These are phyloP conservation scores for Raffaelea deltoideospora DNA, from an alignment of 2,329 filamentous ascomycete genomes.

Conservation along the genomic window DNA sequence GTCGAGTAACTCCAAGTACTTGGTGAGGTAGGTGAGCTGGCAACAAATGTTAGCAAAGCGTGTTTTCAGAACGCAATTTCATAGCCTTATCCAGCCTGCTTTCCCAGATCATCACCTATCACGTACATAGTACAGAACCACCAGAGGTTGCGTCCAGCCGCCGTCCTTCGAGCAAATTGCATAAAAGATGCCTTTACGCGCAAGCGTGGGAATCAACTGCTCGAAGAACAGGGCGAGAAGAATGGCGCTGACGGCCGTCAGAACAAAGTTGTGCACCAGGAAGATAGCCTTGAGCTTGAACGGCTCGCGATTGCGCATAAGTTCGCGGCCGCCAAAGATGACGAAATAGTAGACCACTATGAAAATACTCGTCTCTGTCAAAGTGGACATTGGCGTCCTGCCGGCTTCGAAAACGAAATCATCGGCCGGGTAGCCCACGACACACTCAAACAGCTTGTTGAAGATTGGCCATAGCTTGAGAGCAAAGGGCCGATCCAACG, in stretches of 20 bases:
- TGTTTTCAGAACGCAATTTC: no score
- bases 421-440: conserved; percentile 68
- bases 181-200: conserved; percentile 70
- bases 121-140: conserved; percentile 92
- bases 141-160: conserved; percentile 86
- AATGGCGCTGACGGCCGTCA: conserved; percentile 70
- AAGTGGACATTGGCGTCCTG: conserved; percentile 76
- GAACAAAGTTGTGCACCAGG: conserved; percentile 91
- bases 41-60: conserved; percentile 22
- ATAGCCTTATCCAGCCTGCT: no score
- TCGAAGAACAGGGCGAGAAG: conserved; percentile 79
- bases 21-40: conserved; percentile 94
- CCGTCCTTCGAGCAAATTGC: conserved; percentile 70
- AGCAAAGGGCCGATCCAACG: conserved; percentile 84
- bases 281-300: conserved; percentile 82
- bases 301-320: conserved; percentile 76
- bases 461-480: conserved; percentile 89
- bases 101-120: not conserved
- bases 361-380: conserved; percentile 67
- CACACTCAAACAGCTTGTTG: conserved; percentile 64
- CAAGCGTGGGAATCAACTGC: conserved; percentile 74
- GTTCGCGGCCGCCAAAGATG: conserved; percentile 82
- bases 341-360: conserved; percentile 81
- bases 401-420: conserved; percentile 75
- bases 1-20: conserved; percentile 90